phyloP scores from a whole-genome alignment of 805 yeast species.

The Yarrowia divulgata region DNA sequence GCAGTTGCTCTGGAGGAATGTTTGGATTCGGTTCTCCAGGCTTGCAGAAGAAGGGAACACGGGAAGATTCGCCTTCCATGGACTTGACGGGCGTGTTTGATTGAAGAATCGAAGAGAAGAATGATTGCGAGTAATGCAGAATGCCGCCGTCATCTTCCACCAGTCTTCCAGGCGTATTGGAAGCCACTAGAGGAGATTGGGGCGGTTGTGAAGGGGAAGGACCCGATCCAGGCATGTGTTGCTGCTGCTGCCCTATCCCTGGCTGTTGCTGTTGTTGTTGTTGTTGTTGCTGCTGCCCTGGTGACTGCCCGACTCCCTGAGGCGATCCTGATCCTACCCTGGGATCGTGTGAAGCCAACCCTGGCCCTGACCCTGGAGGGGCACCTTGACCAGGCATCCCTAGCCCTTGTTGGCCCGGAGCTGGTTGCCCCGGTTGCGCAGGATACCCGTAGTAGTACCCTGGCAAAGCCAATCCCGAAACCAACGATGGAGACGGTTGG shows the following conservation, averaged over 20 bases:
- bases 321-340: not conserved
- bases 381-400: not conserved
- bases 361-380: not conserved
- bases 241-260: not conserved
- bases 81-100: slow-evolving; percentile 24
- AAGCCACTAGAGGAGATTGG: not conserved
- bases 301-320: not conserved
- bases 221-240: slow-evolving; percentile 7
- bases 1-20: not conserved
- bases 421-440: not conserved
- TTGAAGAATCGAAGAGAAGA: slow-evolving; percentile 11
- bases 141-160: slow-evolving; percentile 6
- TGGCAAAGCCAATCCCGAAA: not conserved
- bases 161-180: slow-evolving; percentile 12
- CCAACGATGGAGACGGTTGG: slow-evolving; percentile 11
- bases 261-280: not conserved
- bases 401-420: not conserved
- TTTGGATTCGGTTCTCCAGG: slow-evolving; percentile 4
- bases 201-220: not conserved
- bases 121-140: slow-evolving; percentile 33
- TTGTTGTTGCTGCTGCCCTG: not conserved
- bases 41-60: slow-evolving; percentile 24
- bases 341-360: not conserved
- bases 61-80: slow-evolving; percentile 25
- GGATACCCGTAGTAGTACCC: slow-evolving; percentile 14